phyloP scores from a whole-genome alignment of 108 stramenopile species.

The Nitzschia sp. region DNA sequence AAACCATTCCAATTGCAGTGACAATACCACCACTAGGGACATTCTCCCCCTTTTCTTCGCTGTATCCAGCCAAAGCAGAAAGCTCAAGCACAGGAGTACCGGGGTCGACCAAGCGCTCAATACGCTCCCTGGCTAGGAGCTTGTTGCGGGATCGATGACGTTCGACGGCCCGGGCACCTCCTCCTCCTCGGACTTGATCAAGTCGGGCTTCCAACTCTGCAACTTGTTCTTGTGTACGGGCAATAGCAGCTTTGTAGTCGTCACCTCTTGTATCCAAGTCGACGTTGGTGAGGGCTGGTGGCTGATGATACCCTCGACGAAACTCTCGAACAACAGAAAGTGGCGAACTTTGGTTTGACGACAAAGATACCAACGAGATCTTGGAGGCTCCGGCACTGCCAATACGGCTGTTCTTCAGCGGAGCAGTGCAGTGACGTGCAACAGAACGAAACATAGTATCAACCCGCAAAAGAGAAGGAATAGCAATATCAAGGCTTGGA shows the following conservation, averaged over 20 bases:
- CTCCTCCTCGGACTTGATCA: constrained; percentile 44
- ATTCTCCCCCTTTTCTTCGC: constrained; percentile 51
- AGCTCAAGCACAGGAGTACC: constrained; percentile 95
- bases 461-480: too few relatives aligned
- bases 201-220: constrained; percentile 27
- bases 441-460: too few relatives aligned
- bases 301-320: constrained; percentile 7
- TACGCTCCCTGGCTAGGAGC: constrained; percentile 91
- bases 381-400: too few relatives aligned
- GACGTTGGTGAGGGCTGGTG: constrained; percentile 25
- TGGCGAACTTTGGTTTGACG: too few relatives aligned
- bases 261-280: constrained; percentile 26
- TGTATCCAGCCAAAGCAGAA: constrained; percentile 83
- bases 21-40: constrained; percentile 94
- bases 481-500: too few relatives aligned
- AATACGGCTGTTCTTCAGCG: too few relatives aligned
- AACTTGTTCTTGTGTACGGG: constrained; percentile 41
- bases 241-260: constrained; percentile 29
- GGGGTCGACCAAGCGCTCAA: constrained; percentile 85
- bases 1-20: constrained; percentile 92
- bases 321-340: background rate
- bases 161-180: constrained; percentile 59
- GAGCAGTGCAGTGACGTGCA: too few relatives aligned
- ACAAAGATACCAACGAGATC: too few relatives aligned
- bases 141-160: constrained; percentile 87